These are phyloP conservation scores for Penicillium arizonense DNA, from an alignment of 495 filamentous ascomycete genomes.

Conservation along the genomic window DNA sequence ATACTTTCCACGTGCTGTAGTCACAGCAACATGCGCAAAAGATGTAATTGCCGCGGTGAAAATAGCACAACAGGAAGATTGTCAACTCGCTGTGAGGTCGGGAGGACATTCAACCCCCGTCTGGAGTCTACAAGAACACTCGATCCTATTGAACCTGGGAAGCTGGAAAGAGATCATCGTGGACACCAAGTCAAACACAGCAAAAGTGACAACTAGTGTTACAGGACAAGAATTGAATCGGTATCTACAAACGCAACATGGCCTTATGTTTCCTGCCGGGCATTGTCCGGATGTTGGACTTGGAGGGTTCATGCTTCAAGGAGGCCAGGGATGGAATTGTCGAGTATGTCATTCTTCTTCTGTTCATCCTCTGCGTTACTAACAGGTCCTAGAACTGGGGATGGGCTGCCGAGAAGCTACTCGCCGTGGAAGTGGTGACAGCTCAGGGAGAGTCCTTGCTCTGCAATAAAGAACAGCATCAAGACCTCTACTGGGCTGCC, in stretches of 20 bases:
- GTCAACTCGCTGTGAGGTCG: constrained; percentile 47
- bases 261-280: constrained; percentile 46
- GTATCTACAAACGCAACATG: constrained; percentile 26
- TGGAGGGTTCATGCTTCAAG: constrained; percentile 54
- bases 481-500: constrained; percentile 50
- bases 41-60: constrained; percentile 46
- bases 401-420: constrained; percentile 52
- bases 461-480: constrained; percentile 40
- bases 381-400: constrained; percentile 43
- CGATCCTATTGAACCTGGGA: constrained; percentile 50
- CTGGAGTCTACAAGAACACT: constrained; percentile 51
- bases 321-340: constrained; percentile 58
- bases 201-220: constrained; percentile 40
- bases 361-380: background rate
- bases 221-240: constrained; percentile 45
- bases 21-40: constrained; percentile 32
- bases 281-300: constrained; percentile 58
- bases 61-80: constrained; percentile 36
- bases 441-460: constrained; percentile 35
- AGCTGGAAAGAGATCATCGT: constrained; percentile 33
- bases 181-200: constrained; percentile 29
- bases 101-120: constrained; percentile 55
- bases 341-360: constrained; percentile 20
- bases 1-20: constrained; percentile 44
- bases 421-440: constrained; percentile 49